Percentiles rank a stretch among this genome's conserved stretches.
phyloP scores from a whole-genome alignment of 1,284 basidiomycete species.

The Gomphus bonarii region DNA sequence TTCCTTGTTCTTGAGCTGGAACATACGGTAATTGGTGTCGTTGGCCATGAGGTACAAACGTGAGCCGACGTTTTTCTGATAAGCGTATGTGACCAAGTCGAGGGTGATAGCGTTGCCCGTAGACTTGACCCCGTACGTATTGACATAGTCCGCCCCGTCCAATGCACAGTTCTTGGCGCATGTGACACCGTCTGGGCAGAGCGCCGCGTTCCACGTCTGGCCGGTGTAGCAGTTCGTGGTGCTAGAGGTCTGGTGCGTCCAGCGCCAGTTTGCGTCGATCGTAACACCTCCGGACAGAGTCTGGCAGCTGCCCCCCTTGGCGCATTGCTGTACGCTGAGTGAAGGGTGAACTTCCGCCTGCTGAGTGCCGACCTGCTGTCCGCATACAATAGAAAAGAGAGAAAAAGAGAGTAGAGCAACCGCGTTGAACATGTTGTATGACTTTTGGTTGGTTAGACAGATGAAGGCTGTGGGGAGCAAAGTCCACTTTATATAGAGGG shows the following conservation, averaged over 20 bases:
- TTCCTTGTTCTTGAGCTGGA: constrained; percentile 44
- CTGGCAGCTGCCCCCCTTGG: constrained; percentile 30
- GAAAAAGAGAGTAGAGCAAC: constrained; percentile 23
- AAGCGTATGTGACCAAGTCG: constrained; percentile 36
- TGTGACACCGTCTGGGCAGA: constrained; percentile 37
- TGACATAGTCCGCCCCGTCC: constrained; percentile 46
- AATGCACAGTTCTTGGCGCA: constrained; percentile 44
- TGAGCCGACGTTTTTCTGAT: constrained; percentile 40
- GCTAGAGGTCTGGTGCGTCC: constrained; percentile 32
- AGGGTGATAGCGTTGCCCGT: constrained; percentile 37
- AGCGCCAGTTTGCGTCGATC: constrained; percentile 46
- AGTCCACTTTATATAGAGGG: not conserved
- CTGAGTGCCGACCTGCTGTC: constrained; percentile 30
- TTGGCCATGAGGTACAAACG: constrained; percentile 42
- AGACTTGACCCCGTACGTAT: constrained; percentile 35
- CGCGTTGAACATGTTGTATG: constrained; percentile 21
- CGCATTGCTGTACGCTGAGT: constrained; percentile 30
- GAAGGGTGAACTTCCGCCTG: constrained; percentile 31
- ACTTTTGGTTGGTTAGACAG: not conserved
- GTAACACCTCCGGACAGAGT: constrained; percentile 25
- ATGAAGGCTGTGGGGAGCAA: not conserved
- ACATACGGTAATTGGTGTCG: constrained; percentile 37
- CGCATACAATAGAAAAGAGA: constrained; percentile 24
- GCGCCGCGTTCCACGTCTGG: constrained; percentile 36
- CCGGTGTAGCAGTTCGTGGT: constrained; percentile 48